A percentile compares a stretch with the other conserved stretches of the same genome.
phyloP scores from a whole-genome alignment of 176 grass and related monocot species.

The Carex kokanica region DNA sequence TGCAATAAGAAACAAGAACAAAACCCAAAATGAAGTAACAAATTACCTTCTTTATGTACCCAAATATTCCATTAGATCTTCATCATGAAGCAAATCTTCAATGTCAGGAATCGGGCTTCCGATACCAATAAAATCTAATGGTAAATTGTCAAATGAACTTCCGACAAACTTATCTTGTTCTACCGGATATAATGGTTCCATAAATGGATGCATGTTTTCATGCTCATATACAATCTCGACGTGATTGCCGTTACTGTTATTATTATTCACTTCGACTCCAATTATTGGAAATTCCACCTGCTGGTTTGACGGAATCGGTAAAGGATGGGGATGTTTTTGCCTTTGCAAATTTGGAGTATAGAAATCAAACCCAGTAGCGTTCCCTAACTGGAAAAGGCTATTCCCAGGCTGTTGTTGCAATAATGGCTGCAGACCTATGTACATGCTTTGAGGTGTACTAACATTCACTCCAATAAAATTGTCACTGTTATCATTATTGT shows the following conservation, averaged over 20 bases:
- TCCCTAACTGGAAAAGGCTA: conserved; percentile 34
- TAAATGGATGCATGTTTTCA: conserved; percentile 49
- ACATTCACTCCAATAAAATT: conserved; percentile 11
- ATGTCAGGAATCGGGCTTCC: conserved; percentile 78
- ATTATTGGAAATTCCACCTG: conserved; percentile 39
- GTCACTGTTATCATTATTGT: neutral
- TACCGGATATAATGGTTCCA: conserved; percentile 54
- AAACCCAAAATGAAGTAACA: conserved; percentile 1
- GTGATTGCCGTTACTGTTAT: conserved; percentile 37
- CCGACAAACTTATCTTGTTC: conserved; percentile 80
- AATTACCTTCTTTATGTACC: conserved; percentile 65
- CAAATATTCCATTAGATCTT: conserved; percentile 96
- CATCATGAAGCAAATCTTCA: conserved; percentile 80
- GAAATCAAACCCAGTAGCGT: conserved; percentile 38
- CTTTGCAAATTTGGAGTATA: conserved; percentile 36
- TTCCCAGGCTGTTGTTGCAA: conserved; percentile 39
- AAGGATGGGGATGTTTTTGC: conserved; percentile 43
- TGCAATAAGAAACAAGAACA: neutral
- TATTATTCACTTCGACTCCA: conserved; percentile 45
- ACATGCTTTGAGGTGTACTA: conserved; percentile 45
- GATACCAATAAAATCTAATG: conserved; percentile 81
- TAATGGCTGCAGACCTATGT: conserved; percentile 30
- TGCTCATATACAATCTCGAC: neutral
- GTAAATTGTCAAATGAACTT: conserved; percentile 72
- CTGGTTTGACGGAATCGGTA: conserved; percentile 36